Percentiles rank a stretch among this genome's conserved stretches.
These are phyloP conservation scores for Hibiscus syriacus DNA, from an alignment of 345 rosid genomes.

Conservation along the genomic window DNA sequence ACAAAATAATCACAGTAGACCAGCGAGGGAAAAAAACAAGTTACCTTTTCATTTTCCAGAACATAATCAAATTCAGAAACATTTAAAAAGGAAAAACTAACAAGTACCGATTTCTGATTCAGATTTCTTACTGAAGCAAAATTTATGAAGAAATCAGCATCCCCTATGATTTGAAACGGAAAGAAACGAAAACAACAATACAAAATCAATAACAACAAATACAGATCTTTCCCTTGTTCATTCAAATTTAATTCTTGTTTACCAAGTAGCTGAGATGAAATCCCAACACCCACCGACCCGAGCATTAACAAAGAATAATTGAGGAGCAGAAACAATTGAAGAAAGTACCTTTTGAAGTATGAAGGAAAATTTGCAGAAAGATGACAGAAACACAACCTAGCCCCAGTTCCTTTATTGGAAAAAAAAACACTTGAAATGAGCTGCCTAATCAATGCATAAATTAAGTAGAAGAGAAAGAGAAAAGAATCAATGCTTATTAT, in stretches of 20 bases:
- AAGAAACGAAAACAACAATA: not conserved
- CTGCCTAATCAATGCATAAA: not conserved
- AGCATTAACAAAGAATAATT: not conserved
- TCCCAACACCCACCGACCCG: not conserved
- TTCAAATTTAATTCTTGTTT: not conserved
- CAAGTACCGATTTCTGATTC: not conserved
- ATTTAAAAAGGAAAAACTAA: not conserved
- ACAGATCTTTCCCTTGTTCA: constrained; percentile 9
- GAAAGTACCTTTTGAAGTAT: not conserved
- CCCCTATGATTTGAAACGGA: not conserved
- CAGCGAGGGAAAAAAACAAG: too few relatives aligned
- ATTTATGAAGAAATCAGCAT: not conserved
- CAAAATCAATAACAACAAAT: not conserved
- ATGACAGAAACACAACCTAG: not conserved
- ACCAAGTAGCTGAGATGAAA: not conserved
- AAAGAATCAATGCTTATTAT: not conserved
- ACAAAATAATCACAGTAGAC: not conserved
- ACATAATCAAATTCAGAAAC: not conserved
- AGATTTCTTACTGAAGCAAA: constrained; percentile 1
- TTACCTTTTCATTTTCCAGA: not conserved
- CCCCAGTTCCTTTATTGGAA: not conserved
- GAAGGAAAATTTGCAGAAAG: not conserved
- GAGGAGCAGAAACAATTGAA: not conserved
- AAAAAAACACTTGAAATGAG: not conserved
- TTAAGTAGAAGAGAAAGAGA: not conserved